These are phyloP conservation scores for Lodderomyces theae DNA, from an alignment of 1,139 yeast genomes.

Conservation along the genomic window DNA sequence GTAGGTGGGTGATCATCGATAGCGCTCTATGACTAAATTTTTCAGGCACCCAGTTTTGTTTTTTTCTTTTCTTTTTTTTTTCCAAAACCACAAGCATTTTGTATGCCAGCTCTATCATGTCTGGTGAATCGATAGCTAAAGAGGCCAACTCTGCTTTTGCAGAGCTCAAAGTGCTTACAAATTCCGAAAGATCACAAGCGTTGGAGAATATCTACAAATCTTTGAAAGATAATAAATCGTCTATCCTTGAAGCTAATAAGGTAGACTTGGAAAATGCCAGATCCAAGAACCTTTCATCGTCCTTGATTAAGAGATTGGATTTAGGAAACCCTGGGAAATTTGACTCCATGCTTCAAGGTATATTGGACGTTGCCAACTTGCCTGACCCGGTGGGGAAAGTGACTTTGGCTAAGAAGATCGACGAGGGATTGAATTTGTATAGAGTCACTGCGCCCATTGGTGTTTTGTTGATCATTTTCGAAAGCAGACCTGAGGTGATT, in stretches of 20 bases:
- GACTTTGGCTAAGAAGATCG: conserved; percentile 78
- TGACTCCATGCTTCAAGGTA: conserved; percentile 92
- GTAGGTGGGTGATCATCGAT: no score
- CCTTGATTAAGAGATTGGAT: conserved; percentile 82
- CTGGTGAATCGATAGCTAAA: conserved; percentile 73
- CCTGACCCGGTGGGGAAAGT: conserved; percentile 89
- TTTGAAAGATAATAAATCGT: conserved; percentile 53
- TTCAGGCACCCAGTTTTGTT: no score
- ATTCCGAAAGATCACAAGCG: conserved; percentile 72
- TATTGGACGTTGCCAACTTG: conserved; percentile 81
- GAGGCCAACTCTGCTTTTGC: conserved; percentile 80
- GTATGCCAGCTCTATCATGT: conserved; percentile 5
- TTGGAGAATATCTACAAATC: conserved; percentile 70
- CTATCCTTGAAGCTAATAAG: conserved; percentile 69
- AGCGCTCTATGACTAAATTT: not conserved
- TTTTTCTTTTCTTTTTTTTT: no score
- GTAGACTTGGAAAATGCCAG: conserved; percentile 72
- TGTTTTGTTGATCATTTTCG: conserved; percentile 87
- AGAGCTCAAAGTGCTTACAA: conserved; percentile 68
- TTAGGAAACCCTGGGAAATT: conserved; percentile 78
- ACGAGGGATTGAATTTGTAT: conserved; percentile 78
- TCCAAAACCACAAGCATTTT: not conserved
- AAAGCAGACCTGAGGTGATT: conserved; percentile 96
- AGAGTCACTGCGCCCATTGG: conserved; percentile 94
- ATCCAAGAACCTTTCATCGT: conserved; percentile 53